phyloP scores from a whole-genome alignment of 169 alveolate species.

The Cystoisospora suis region DNA sequence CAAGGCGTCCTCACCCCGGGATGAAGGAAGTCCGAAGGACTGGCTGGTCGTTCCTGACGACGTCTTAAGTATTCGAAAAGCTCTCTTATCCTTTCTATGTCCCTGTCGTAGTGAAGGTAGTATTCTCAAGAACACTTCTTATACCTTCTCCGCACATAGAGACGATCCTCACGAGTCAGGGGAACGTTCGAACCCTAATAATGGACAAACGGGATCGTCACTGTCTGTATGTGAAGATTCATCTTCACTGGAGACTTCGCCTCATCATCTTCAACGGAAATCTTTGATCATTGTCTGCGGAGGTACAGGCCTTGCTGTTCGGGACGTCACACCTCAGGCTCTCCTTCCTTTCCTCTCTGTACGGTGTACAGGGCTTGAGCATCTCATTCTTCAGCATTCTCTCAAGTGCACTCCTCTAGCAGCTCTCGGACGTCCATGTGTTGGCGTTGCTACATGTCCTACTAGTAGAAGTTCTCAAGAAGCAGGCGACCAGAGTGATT shows the following conservation, averaged over 20 bases:
- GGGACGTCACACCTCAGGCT: constrained; percentile 29
- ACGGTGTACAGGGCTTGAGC: constrained; percentile 23
- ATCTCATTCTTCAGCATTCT: background rate
- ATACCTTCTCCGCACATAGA: background rate
- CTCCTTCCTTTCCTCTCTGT: constrained; percentile 22
- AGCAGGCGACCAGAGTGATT: background rate
- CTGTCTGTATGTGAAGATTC: too few species aligned
- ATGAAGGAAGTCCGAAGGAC: background rate
- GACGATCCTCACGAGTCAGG: too few species aligned
- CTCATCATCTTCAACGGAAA: too few species aligned
- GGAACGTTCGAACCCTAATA: too few species aligned
- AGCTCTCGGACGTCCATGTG: constrained; percentile 17
- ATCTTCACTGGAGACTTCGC: background rate
- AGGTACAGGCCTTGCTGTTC: background rate
- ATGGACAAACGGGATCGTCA: too few species aligned
- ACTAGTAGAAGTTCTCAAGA: background rate
- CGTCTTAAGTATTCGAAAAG: background rate
- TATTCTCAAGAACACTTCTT: background rate
- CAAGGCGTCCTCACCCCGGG: background rate
- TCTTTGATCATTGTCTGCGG: background rate
- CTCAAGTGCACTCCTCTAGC: constrained; percentile 19
- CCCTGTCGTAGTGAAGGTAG: background rate
- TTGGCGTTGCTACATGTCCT: background rate
- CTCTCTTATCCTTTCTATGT: background rate
- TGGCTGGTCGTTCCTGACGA: background rate